A percentile compares a stretch with the other conserved stretches of the same genome.
These are phyloP conservation scores for Amanita fuliginea DNA, from an alignment of 768 basidiomycete species.

Conservation along the genomic window DNA sequence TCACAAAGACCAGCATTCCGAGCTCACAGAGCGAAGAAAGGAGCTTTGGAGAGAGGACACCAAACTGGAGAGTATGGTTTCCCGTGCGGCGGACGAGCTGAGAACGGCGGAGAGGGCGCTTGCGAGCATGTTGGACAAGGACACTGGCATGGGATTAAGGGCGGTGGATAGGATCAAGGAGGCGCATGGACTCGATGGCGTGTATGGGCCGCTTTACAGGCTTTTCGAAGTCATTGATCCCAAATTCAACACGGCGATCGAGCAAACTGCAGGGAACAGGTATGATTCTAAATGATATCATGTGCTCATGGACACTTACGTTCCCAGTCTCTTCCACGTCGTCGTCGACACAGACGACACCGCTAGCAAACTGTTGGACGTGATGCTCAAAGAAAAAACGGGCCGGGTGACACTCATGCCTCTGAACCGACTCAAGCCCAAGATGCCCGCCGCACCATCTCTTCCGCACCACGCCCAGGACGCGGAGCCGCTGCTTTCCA, in stretches of 20 bases:
- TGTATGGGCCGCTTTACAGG: constrained; percentile 90
- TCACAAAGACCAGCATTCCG: constrained; percentile 59
- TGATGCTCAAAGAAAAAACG: constrained; percentile 88
- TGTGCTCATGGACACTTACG: constrained; percentile 2
- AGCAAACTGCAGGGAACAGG: constrained; percentile 95
- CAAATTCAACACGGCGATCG: constrained; percentile 86
- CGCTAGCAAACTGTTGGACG: constrained; percentile 80
- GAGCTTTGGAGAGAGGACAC: constrained; percentile 94
- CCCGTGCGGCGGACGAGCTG: constrained; percentile 71
- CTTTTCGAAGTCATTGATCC: constrained; percentile 84
- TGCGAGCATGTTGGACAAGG: constrained; percentile 96
- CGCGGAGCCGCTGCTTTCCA: constrained; percentile 72
- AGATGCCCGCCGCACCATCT: constrained; percentile 28
- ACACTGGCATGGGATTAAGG: constrained; percentile 80
- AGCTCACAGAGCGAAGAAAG: constrained; percentile 72
- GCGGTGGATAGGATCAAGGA: constrained; percentile 81
- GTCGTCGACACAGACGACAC: constrained; percentile 97
- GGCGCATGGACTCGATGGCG: constrained; percentile 64
- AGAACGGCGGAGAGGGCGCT: constrained; percentile 69
- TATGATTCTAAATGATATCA: constrained; percentile 16
- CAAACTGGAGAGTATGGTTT: constrained; percentile 68
- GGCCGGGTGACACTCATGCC: constrained; percentile 99
- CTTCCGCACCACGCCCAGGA: constrained; percentile 58
- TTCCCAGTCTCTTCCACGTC: constrained; percentile 74
- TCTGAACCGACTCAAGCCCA: constrained; percentile 85